These are phyloP conservation scores for Xylariaceae sp. DNA, from an alignment of 2,329 filamentous ascomycete genomes.

Conservation along the genomic window DNA sequence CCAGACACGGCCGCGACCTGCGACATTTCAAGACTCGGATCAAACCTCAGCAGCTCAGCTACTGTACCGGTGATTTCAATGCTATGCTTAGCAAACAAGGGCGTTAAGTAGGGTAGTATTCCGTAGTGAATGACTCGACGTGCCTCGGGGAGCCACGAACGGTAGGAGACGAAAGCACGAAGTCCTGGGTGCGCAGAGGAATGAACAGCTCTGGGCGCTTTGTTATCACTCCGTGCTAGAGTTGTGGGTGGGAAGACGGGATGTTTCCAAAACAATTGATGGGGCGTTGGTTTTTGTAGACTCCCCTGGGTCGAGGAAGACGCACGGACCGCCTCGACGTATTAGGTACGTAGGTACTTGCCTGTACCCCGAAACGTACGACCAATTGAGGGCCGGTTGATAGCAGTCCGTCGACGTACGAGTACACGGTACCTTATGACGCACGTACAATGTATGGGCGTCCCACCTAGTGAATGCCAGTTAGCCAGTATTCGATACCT, in stretches of 20 bases:
- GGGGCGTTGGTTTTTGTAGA: not conserved
- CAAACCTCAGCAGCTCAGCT: constrained; percentile 4
- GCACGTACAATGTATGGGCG: too few relatives aligned
- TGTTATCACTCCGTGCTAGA: constrained; percentile 10
- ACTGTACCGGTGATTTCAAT: constrained; percentile 1
- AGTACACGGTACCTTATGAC: too few relatives aligned
- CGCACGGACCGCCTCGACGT: constrained; percentile 7
- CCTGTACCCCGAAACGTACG: too few relatives aligned
- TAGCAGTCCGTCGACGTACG: too few relatives aligned
- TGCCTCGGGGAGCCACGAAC: constrained; percentile 1
- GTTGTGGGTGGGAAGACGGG: not conserved
- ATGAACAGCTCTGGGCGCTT: not conserved
- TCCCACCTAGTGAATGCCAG: too few relatives aligned
- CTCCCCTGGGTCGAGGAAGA: constrained; percentile 4
- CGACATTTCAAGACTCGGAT: constrained; percentile 20
- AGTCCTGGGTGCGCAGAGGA: constrained; percentile 1
- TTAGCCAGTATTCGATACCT: too few relatives aligned
- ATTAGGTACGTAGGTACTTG: too few relatives aligned
- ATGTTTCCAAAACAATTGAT: not conserved
- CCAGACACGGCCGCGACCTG: constrained; percentile 12
- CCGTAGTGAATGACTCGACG: constrained; percentile 1
- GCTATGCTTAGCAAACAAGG: constrained; percentile 10
- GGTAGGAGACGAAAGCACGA: constrained; percentile 8
- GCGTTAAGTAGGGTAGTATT: not conserved
- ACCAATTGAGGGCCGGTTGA: too few relatives aligned